Evolutionary conservation across 1,139 yeast species (phyloP), one percentile per base, ranked within the genome.

Genomic region (Martiniozyma asiatica): DNA sequence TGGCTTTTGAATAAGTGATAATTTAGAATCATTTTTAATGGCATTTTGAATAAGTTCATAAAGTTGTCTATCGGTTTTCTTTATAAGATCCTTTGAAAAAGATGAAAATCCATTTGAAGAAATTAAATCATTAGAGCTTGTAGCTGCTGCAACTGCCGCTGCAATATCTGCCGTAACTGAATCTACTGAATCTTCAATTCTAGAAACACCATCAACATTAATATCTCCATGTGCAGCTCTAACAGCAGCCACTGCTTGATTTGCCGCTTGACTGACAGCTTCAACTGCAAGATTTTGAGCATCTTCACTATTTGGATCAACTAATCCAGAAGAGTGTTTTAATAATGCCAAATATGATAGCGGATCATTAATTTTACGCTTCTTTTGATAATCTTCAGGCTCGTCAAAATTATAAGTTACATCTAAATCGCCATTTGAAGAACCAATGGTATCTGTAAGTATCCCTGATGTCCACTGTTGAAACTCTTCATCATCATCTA

Each of bases 391-490:
- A 15, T 36, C 39, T 11, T 36, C 39, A 12, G 35, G 29, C 17
- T 29, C 35, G 2, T 39, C 35, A 7, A 43, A 37, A 28, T 36
- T 35, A 32, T 43, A 38, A 8, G 30, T 40, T 6, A 32, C 35
- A 4, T 29, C 35, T n/a, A 32, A 19, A n/a, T 19, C 35, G 20
- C 22, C 33, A 16, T 26, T 27, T 3, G 30, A 24, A 20, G 26
- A 43, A 22, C 34, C 40, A 4, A 35, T 40, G 22, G 56, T 63
- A 16, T 65, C 73, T 14, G 61, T 66, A 34, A 68, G 48, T 36
- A 68, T 66, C 6, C 71, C 68, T 1, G 68, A 43, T 4, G 55
- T 59, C 74, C 74, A 68, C 34, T 63, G 69, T 39, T 63, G 67
- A 44, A 64, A 66, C 41, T 65, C 71, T 25, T 59, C 52, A 35